Base-by-base conservation (phyloP, 2,329 filamentous ascomycete species). In the Neurospora crassa region DNA sequence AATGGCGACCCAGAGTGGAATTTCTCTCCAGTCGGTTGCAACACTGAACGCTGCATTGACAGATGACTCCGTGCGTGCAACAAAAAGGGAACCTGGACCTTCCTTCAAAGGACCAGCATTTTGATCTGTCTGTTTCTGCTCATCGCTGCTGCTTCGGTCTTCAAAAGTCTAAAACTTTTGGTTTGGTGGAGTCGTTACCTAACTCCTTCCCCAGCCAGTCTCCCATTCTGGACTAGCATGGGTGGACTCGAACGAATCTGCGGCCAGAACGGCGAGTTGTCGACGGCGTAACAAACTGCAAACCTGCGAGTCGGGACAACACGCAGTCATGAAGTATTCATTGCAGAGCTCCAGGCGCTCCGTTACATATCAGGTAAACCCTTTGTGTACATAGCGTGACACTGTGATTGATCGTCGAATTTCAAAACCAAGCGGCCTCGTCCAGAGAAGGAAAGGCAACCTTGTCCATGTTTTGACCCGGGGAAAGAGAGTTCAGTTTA, bases 1-100 rank as follows among this genome's bases (percentile, higher is more conserved):
- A 29, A 20, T 68, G 71, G 67, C 43, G n/a, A 70, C 70, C 47
- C 69, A 68, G 71, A 71, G 71, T 71, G 34, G 59, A 40, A 40
- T 69, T 18, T 63, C 24, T 53, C 20, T 53, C 24, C 18, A 6
- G 47, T 37, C 34, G 34, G 34, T 34, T 59, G 47, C 47, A 59
- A 59, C 47, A 59, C 24, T 5, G 29, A 59, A 59, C 47, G 47
- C 47, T 59, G 47, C 24, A 11, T 59, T 16, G 47, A 63, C 53
- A 63, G 53, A 34, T 63, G 53, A 63, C 24, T 63, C 53, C 24
- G 53, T 63, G 53, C 53, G 53, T 29, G 53, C 24, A 63, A 63
- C 53, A 14, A 29, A 63, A 34, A 63, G 53, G 29, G 53, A 34
- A 63, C 53, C 53, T 34, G 24, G 7, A 11, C 53, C 40, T 63